Evolutionary conservation across 306 rosid genomes (phyloP).

Genomic region (Trifolium fragiferum): DNA sequence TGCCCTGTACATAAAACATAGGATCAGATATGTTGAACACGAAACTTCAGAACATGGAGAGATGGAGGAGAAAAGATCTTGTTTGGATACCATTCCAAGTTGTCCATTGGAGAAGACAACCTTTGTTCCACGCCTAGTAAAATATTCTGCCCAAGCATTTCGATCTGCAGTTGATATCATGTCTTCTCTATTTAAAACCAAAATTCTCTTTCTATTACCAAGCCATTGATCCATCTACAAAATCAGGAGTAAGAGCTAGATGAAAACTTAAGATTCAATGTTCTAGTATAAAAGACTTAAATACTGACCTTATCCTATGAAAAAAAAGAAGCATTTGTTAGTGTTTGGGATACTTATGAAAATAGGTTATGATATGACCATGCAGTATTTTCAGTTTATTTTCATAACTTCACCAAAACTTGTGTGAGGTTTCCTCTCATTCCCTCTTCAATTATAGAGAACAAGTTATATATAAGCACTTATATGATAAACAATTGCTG

Average conservation of each 20-base stretch:
- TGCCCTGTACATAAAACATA: slow-evolving; percentile 61
- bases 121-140: slow-evolving; percentile 69
- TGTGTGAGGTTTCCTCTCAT: background rate
- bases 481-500: background rate
- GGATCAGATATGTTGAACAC: slow-evolving; percentile 37
- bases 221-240: slow-evolving; percentile 89
- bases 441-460: background rate
- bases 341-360: background rate
- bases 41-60: slow-evolving; percentile 38
- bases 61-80: slow-evolving; percentile 16
- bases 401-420: background rate
- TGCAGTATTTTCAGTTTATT: background rate
- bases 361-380: background rate
- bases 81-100: slow-evolving; percentile 78
- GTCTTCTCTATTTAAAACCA: slow-evolving; percentile 97
- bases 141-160: slow-evolving; percentile 93
- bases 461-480: background rate
- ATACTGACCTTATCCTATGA: background rate
- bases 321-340: background rate
- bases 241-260: slow-evolving; percentile 35
- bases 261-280: slow-evolving; percentile 15
- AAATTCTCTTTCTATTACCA: slow-evolving; percentile 82
- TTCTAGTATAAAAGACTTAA: slow-evolving; percentile 24
- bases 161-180: slow-evolving; percentile 88
- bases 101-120: slow-evolving; percentile 88